phyloP scores from a whole-genome alignment of 2,329 filamentous ascomycete genomes.

The Fusarium graminum region DNA sequence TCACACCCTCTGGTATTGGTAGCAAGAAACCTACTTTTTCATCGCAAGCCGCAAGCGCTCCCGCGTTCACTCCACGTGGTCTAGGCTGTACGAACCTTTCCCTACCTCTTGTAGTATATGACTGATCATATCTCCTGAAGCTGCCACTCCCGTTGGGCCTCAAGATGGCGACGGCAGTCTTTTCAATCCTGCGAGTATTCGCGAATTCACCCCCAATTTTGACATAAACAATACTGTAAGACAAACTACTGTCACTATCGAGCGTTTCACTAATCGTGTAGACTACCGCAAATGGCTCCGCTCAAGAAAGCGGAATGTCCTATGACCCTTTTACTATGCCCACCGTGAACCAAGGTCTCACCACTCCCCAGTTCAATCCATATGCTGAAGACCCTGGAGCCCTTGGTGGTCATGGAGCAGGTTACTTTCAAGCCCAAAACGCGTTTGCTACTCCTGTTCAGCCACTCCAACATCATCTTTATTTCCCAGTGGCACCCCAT shows the following conservation, averaged over 20 bases:
- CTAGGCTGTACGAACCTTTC: conserved; percentile 55
- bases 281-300: conserved; percentile 61
- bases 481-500: conserved; percentile 87
- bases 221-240: conserved; percentile 65
- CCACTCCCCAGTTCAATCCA: conserved; percentile 73
- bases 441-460: conserved; percentile 67
- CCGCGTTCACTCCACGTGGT: conserved; percentile 83
- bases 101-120: conserved; percentile 5
- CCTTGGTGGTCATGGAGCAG: conserved; percentile 67
- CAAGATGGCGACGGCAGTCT: conserved; percentile 59
- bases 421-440: conserved; percentile 75
- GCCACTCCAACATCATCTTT: conserved; percentile 90
- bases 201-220: conserved; percentile 72
- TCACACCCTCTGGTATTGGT: conserved; percentile 76
- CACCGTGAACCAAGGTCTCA: conserved; percentile 65
- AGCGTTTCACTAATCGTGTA: conserved; percentile 39
- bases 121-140: conserved; percentile 42
- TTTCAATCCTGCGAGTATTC: conserved; percentile 69
- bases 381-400: conserved; percentile 79
- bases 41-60: conserved; percentile 89
- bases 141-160: conserved; percentile 56
- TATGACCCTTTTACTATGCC: conserved; percentile 76
- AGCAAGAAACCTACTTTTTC: conserved; percentile 83
- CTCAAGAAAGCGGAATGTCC: conserved; percentile 58
- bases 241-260: conserved; percentile 3